Evolutionary conservation across 2,329 filamentous ascomycete species (phyloP), one percentile per base, ranked within the genome.

Genomic region (Sclerotinia trifoliorum): DNA sequence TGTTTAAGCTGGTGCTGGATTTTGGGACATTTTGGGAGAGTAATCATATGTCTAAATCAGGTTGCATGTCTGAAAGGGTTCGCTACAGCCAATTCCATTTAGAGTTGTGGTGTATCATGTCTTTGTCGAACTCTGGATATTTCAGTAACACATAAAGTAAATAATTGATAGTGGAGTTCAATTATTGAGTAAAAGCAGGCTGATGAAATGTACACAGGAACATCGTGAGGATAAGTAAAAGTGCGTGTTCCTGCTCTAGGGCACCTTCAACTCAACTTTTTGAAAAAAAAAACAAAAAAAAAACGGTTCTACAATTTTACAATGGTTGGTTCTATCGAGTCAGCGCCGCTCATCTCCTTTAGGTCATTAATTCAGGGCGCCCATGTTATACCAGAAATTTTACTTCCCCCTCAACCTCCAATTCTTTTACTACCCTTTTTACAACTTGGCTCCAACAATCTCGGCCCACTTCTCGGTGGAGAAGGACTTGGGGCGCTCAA

Each of bases 401-500:
- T 57, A 57, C 51, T 51, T 44, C 24, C 48, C 11, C 11, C 29
- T 19, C 42, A 29, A 29, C 29, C 29, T 5, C 29, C 2, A 29
- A 42, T 24, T 21, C 51, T 19, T 46, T 65, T 48, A 21, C 42
- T 57, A 65, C 46, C 52, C 7, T 57, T 56, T 46, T 91, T 93
- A 98, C 83, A 97, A 86, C 85, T 93, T 93, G 79, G 94, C 93
- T 81, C 88, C 88, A 74, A 91, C 89, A 76, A 98, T 89, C 88
- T 98, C 94, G 81, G 92, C 89, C 87, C 93, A 98, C 80, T 94
- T 94, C 79, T 94, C 93, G 70, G 95, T 99, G 81, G 92, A 96
- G 91, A 97, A 99, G 72, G 90, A 94, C 91, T 99, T 99, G 83
- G 95, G 95, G 75, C 95, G 88, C 90, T 99, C 95, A 78, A 99